These are phyloP conservation scores for Diddensiella transvaalensis DNA, from an alignment of 805 yeast species.

Conservation along the genomic window DNA sequence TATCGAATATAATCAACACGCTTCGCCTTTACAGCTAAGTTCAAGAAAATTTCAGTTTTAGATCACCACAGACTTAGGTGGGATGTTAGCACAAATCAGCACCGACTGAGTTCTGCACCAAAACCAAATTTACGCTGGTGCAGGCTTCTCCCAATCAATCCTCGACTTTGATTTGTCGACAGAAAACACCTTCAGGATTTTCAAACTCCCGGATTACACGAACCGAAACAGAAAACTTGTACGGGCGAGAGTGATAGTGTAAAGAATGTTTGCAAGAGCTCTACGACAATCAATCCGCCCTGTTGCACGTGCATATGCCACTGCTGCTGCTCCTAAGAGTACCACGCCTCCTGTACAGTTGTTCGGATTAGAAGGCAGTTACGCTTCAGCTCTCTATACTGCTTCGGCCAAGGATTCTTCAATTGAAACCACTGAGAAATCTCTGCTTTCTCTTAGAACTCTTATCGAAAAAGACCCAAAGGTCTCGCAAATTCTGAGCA, in stretches of 20 bases:
- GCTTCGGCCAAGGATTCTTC: constrained; percentile 84
- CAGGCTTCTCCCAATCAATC: too few relatives aligned
- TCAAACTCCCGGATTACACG: not conserved
- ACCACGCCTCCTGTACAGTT: constrained; percentile 88
- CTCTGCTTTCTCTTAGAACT: constrained; percentile 56
- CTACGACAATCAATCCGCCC: constrained; percentile 13
- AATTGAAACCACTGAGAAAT: constrained; percentile 63
- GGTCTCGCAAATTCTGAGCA: constrained; percentile 56
- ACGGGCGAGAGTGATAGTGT: too few relatives aligned
- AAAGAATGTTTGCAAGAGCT: constrained; percentile 14
- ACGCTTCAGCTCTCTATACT: constrained; percentile 89
- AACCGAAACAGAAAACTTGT: constrained; percentile 1
- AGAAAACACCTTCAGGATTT: not conserved
- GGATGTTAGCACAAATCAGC: too few relatives aligned
- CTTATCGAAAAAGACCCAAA: constrained; percentile 61
- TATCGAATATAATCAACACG: too few relatives aligned
- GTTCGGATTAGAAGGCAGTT: constrained; percentile 94
- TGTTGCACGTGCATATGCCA: constrained; percentile 19
- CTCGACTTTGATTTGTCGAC: constrained; percentile 5
- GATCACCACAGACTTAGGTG: too few relatives aligned
- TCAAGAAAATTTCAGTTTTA: too few relatives aligned
- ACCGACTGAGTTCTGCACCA: not conserved
- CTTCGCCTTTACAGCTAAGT: too few relatives aligned
- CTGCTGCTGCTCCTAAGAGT: constrained; percentile 47
- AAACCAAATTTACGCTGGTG: not conserved